These are phyloP conservation scores for Flaveria floridana DNA, from an alignment of 140 eudicot genomes.

Conservation along the genomic window DNA sequence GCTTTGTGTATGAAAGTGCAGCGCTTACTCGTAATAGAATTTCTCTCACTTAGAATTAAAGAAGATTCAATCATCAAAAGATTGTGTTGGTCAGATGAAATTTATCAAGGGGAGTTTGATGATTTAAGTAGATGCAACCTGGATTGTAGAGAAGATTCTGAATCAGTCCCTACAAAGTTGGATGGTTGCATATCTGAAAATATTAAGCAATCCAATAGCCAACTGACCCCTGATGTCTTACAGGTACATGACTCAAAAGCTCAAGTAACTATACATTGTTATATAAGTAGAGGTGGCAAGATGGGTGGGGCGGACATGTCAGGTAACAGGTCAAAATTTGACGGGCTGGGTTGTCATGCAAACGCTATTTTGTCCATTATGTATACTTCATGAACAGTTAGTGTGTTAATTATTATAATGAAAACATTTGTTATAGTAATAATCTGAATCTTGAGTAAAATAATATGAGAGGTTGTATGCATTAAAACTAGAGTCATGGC, in stretches of 20 bases:
- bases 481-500: not conserved
- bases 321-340: not conserved
- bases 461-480: not conserved
- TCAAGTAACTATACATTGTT: not conserved
- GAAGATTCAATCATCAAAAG: slow-evolving; percentile 31
- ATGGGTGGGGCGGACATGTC: not conserved
- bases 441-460: not conserved
- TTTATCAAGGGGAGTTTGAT: slow-evolving; percentile 67
- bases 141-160: slow-evolving; percentile 45
- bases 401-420: not conserved
- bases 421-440: not conserved
- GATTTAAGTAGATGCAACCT: slow-evolving; percentile 53
- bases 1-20: slow-evolving; percentile 37
- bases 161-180: slow-evolving; percentile 42
- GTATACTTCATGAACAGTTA: not conserved
- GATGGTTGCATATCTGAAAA: not conserved
- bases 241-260: slow-evolving; percentile 48
- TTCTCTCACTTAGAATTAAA: slow-evolving; percentile 49
- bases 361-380: not conserved
- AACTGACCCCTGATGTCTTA: slow-evolving; percentile 54
- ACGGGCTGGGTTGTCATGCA: not conserved
- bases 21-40: slow-evolving; percentile 79
- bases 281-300: not conserved
- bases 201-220: not conserved
- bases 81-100: slow-evolving; percentile 61